These are phyloP conservation scores for Ascomycota sp. DNA, from an alignment of 2,329 filamentous ascomycete genomes.

Conservation along the genomic window DNA sequence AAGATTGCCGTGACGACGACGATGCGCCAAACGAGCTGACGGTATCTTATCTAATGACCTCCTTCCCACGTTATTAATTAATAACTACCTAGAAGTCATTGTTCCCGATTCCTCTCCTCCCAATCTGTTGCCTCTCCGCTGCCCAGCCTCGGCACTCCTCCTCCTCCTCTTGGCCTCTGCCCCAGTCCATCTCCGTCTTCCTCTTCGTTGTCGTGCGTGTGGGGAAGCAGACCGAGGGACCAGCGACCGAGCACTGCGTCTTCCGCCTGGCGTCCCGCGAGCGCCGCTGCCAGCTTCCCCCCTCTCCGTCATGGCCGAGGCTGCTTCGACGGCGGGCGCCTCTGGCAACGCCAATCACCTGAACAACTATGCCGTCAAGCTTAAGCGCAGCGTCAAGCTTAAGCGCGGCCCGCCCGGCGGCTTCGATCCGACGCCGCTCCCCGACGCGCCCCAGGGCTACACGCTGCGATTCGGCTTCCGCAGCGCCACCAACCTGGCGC, in stretches of 20 bases:
- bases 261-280: neutral
- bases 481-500: conserved; percentile 56
- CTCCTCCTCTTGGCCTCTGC: neutral
- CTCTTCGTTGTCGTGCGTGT: neutral
- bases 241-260: neutral
- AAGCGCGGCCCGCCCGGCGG: conserved; percentile 41
- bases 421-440: conserved; percentile 58
- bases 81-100: too few species aligned
- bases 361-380: neutral
- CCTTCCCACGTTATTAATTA: too few species aligned
- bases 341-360: too few species aligned
- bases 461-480: conserved; percentile 72
- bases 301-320: neutral
- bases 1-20: too few species aligned
- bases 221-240: too few species aligned
- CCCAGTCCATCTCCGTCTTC: neutral
- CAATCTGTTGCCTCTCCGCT: too few species aligned
- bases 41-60: too few species aligned
- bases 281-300: too few species aligned
- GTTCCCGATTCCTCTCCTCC: too few species aligned
- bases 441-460: conserved; percentile 52
- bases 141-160: neutral
- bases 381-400: conserved; percentile 8
- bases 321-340: neutral
- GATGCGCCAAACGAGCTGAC: too few species aligned